phyloP scores from a whole-genome alignment of 2,329 filamentous ascomycete genomes.

The Cryphonectria parasitica region DNA sequence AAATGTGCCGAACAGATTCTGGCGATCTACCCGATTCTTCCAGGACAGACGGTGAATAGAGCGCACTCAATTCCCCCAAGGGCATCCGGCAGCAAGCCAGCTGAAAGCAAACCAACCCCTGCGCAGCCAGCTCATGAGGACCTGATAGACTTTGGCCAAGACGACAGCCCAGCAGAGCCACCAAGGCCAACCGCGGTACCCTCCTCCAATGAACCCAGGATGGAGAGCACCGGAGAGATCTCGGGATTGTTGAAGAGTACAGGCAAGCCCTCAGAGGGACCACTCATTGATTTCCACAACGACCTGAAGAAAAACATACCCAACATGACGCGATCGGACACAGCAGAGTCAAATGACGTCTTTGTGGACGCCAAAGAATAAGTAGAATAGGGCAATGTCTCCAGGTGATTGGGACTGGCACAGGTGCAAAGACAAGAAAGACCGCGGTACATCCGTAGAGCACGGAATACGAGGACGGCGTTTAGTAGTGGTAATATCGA shows the following conservation, averaged over 20 bases:
- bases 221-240: constrained; percentile 44
- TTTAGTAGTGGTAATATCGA: constrained; percentile 1
- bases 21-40: constrained; percentile 81
- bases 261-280: constrained; percentile 49
- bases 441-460: constrained; percentile 13
- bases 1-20: constrained; percentile 82
- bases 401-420: neutral
- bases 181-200: constrained; percentile 21
- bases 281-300: constrained; percentile 59
- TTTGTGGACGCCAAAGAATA: constrained; percentile 46
- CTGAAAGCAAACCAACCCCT: constrained; percentile 28
- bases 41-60: constrained; percentile 67
- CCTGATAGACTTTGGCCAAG: constrained; percentile 63
- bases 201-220: constrained; percentile 17
- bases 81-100: constrained; percentile 30
- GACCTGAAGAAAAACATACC: constrained; percentile 58
- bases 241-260: constrained; percentile 51
- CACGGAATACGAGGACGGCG: constrained; percentile 5
- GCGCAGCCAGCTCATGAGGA: constrained; percentile 38
- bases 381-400: neutral
- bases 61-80: constrained; percentile 61
- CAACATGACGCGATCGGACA: constrained; percentile 40
- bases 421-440: neutral
- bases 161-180: constrained; percentile 36
- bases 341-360: constrained; percentile 42